These are phyloP conservation scores for Cornus suecica DNA, from an alignment of 148 eudicot species.

Conservation along the genomic window DNA sequence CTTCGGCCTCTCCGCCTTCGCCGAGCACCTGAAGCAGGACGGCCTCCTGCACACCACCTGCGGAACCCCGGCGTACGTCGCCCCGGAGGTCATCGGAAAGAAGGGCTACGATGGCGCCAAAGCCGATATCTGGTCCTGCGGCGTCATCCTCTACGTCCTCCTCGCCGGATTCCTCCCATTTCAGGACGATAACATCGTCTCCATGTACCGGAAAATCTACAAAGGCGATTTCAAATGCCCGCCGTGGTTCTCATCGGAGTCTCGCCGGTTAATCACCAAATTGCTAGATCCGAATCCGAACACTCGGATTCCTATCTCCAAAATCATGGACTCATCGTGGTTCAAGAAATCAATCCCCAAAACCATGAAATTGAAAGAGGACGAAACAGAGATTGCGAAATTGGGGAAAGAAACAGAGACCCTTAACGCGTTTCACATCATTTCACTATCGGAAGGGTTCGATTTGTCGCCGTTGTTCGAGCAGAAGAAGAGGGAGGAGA, in stretches of 20 bases:
- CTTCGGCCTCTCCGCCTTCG: slow-evolving; percentile 36
- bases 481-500: slow-evolving; percentile 29
- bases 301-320: slow-evolving; percentile 23
- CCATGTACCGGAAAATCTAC: slow-evolving; percentile 41
- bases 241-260: slow-evolving; percentile 42
- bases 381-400: background rate
- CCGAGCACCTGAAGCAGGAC: slow-evolving; percentile 25
- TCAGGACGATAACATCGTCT: slow-evolving; percentile 34
- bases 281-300: slow-evolving; percentile 36
- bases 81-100: slow-evolving; percentile 37
- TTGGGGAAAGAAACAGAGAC: slow-evolving; percentile 27
- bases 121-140: slow-evolving; percentile 56
- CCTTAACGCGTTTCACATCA: slow-evolving; percentile 46
- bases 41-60: slow-evolving; percentile 46
- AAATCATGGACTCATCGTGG: slow-evolving; percentile 38
- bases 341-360: slow-evolving; percentile 32
- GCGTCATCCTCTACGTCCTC: slow-evolving; percentile 41
- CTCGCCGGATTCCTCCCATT: slow-evolving; percentile 48
- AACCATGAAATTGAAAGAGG: background rate
- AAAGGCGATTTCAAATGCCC: slow-evolving; percentile 41
- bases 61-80: slow-evolving; percentile 44
- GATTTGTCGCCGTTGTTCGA: slow-evolving; percentile 45
- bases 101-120: slow-evolving; percentile 48
- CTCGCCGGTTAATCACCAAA: slow-evolving; percentile 29
- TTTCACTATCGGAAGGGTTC: slow-evolving; percentile 45